phyloP scores from a whole-genome alignment of 306 rosid genomes.

The Mimosa bimucronata region DNA sequence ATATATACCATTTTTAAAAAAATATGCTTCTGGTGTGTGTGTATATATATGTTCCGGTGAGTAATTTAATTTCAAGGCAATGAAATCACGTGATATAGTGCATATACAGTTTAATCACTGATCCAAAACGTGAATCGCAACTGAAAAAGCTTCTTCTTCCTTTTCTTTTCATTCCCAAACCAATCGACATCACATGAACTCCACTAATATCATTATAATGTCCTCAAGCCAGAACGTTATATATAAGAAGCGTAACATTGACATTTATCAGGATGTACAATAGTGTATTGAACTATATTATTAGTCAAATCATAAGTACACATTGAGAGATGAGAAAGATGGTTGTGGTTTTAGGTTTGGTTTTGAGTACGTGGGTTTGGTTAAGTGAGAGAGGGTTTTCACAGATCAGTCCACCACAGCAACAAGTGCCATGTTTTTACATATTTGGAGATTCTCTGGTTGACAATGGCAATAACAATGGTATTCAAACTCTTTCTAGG shows the following conservation, averaged over 20 bases:
- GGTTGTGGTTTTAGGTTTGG: constrained; percentile 16
- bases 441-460: constrained; percentile 95
- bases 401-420: constrained; percentile 20
- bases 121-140: neutral
- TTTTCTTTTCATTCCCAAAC: neutral
- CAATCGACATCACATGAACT: neutral
- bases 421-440: constrained; percentile 85
- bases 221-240: neutral
- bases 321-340: constrained; percentile 14
- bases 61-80: neutral
- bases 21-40: no score
- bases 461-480: constrained; percentile 90
- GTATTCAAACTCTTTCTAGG: constrained; percentile 67
- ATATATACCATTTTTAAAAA: no score
- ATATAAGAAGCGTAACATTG: neutral
- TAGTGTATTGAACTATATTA: neutral
- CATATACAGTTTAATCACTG: neutral
- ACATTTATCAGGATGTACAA: neutral
- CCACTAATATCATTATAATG: neutral
- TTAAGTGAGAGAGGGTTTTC: constrained; percentile 51
- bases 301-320: neutral
- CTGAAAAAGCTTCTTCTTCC: neutral
- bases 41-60: neutral
- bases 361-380: constrained; percentile 30
- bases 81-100: neutral